phyloP scores from a whole-genome alignment of 331 rosid genomes.

The Dryas integrifolia region DNA sequence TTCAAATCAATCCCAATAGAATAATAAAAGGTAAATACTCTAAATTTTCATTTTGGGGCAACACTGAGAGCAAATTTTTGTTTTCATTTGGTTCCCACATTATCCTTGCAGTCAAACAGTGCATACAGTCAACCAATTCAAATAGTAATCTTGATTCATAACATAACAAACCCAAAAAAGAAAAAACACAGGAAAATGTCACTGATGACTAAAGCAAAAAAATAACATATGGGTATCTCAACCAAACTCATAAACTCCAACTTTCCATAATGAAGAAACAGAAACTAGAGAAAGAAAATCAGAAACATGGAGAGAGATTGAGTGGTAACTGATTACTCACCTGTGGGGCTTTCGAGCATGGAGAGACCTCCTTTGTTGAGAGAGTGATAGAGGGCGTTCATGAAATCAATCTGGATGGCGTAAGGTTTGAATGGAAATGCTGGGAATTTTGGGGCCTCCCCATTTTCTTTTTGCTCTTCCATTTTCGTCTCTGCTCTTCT shows the following conservation, averaged over 20 bases:
- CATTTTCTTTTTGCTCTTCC: constrained; percentile 21
- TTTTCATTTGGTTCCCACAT: background rate
- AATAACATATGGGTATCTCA: background rate
- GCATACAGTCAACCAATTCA: background rate
- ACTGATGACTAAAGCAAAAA: background rate
- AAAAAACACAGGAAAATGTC: too few species aligned
- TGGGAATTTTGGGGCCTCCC: constrained; percentile 38
- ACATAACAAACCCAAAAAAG: background rate
- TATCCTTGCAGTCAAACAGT: background rate
- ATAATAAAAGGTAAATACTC: background rate
- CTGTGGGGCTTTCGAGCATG: constrained; percentile 93
- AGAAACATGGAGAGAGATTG: background rate
- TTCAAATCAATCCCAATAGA: constrained; percentile 16
- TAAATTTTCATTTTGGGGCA: background rate
- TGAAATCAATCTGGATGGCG: constrained; percentile 80
- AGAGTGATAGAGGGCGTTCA: constrained; percentile 63
- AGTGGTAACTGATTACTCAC: constrained; percentile 20
- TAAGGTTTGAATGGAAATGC: constrained; percentile 83
- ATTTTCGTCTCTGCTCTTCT: constrained; percentile 12
- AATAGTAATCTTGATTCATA: background rate
- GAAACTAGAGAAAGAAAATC: background rate
- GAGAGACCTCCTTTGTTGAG: constrained; percentile 76
- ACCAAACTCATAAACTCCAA: background rate
- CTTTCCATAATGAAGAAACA: background rate
- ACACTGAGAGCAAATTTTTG: background rate